Percentiles rank a stretch among this genome's conserved stretches.
phyloP scores from a whole-genome alignment of 1,284 basidiomycete species.

The Heterobasidion parviporum region DNA sequence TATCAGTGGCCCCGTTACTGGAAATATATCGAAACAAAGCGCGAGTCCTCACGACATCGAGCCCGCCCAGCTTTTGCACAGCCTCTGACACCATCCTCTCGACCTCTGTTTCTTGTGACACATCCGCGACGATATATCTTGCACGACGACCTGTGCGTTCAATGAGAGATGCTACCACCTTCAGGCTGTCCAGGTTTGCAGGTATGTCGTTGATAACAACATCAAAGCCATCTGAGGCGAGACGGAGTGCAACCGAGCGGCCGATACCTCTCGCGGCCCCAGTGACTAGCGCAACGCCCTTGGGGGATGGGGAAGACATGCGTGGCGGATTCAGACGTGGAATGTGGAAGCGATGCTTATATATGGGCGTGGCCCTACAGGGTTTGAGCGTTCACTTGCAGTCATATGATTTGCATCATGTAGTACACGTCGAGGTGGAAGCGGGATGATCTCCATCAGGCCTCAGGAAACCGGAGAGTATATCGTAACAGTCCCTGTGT shows the following conservation, averaged over 20 bases:
- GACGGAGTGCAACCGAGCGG: constrained; percentile 11
- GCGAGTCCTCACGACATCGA: constrained; percentile 28
- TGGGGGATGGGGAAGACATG: background rate
- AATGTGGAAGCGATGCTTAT: no score
- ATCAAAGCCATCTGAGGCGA: constrained; percentile 12
- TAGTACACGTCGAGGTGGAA: no score
- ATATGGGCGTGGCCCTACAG: no score
- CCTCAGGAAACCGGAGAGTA: no score
- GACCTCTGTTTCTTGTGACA: constrained; percentile 19
- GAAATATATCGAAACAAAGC: background rate
- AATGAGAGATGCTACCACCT: background rate
- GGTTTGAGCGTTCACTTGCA: no score
- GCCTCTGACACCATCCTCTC: constrained; percentile 22
- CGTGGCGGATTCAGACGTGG: no score
- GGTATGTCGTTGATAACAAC: constrained; percentile 11
- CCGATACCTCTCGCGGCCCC: constrained; percentile 15
- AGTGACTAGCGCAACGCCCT: constrained; percentile 13
- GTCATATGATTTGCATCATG: no score
- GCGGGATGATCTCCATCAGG: no score
- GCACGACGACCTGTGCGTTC: background rate
- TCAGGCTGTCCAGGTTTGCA: background rate
- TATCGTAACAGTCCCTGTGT: no score
- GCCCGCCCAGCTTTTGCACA: constrained; percentile 22
- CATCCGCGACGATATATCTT: background rate
- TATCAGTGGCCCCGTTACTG: background rate